phyloP scores from a whole-genome alignment of 768 basidiomycete genomes.

The Boletellus sp. region DNA sequence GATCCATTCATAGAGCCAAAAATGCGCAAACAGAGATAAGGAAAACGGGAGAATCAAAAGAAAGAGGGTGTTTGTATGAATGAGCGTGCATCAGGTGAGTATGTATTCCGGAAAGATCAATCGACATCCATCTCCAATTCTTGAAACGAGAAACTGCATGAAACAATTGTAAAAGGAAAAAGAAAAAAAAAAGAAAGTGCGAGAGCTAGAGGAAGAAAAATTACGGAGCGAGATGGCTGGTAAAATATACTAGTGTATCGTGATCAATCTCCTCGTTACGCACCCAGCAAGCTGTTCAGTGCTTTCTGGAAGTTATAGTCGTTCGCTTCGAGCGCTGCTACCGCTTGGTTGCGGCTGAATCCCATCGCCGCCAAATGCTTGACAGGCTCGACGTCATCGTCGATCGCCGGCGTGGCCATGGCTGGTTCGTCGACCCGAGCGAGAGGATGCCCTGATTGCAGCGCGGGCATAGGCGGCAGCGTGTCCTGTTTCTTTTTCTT shows the following conservation, averaged over 20 bases:
- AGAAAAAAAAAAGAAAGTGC: no score
- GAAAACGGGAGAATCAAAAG: not conserved
- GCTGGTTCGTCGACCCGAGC: constrained; percentile 46
- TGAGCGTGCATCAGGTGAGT: constrained; percentile 27
- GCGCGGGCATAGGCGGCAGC: constrained; percentile 40
- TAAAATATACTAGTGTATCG: constrained; percentile 13
- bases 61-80: constrained; percentile 17
- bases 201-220: constrained; percentile 8
- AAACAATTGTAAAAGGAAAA: not conserved
- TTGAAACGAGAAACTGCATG: constrained; percentile 15
- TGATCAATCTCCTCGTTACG: constrained; percentile 11
- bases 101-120: constrained; percentile 26
- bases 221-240: constrained; percentile 20
- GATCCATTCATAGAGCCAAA: constrained; percentile 13
- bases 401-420: constrained; percentile 47
- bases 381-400: constrained; percentile 73
- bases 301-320: constrained; percentile 80
- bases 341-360: constrained; percentile 77
- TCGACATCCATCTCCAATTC: constrained; percentile 1
- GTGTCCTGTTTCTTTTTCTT: constrained; percentile 67
- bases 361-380: constrained; percentile 87
- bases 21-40: not conserved
- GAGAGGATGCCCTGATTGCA: constrained; percentile 33
- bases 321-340: constrained; percentile 79
- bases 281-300: constrained; percentile 66